Percentiles rank a stretch among this genome's conserved stretches.
These are phyloP conservation scores for Pholiota adiposa DNA, from an alignment of 1,284 basidiomycete species.

Conservation along the genomic window DNA sequence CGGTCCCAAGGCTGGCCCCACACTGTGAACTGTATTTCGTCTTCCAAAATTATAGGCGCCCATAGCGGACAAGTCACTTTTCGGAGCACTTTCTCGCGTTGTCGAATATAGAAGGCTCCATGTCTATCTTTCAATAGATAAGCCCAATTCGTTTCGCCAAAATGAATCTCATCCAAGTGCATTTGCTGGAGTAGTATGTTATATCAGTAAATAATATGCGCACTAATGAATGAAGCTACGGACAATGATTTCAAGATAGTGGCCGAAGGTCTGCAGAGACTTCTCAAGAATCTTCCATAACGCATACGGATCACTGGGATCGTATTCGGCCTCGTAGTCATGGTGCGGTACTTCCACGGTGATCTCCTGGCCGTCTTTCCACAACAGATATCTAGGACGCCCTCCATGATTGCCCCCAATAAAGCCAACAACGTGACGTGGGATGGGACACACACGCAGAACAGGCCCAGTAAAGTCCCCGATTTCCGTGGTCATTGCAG, in stretches of 20 bases:
- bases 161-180: conserved; percentile 33
- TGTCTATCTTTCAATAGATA: conserved; percentile 40
- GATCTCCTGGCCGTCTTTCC: conserved; percentile 38
- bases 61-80: conserved; percentile 34
- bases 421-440: conserved; percentile 30
- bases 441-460: conserved; percentile 21
- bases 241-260: conserved; percentile 19
- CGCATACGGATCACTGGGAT: conserved; percentile 13
- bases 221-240: neutral
- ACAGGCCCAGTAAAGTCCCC: conserved; percentile 9
- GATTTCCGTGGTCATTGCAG: neutral
- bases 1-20: conserved; percentile 30
- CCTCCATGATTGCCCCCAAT: conserved; percentile 22
- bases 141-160: conserved; percentile 48
- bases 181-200: conserved; percentile 2
- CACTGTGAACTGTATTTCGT: conserved; percentile 38
- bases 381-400: conserved; percentile 26
- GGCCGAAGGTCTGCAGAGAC: conserved; percentile 6
- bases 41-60: conserved; percentile 37
- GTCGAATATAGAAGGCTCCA: conserved; percentile 36
- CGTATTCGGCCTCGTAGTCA: conserved; percentile 10
- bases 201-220: neutral
- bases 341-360: conserved; percentile 42
- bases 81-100: conserved; percentile 31
- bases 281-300: conserved; percentile 8